Percentiles rank a stretch among this genome's conserved stretches.
phyloP scores from a whole-genome alignment of 1,284 basidiomycete genomes.

The Ceratobasidium papillatum region DNA sequence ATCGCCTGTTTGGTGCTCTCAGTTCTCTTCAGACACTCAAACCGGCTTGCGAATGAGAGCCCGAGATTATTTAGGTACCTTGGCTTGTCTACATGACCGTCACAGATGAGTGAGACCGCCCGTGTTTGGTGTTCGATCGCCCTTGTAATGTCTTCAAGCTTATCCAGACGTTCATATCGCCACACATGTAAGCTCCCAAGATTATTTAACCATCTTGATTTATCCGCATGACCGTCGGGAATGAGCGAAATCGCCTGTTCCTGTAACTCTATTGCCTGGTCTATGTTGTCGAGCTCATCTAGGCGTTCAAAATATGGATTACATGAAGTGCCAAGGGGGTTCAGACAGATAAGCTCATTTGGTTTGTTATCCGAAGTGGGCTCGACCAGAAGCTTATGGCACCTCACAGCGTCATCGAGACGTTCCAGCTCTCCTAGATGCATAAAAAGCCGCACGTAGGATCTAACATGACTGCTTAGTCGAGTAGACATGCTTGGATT shows the following conservation, averaged over 20 bases:
- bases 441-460: too few species aligned
- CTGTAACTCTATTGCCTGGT: not conserved
- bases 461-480: not conserved
- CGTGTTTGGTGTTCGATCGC: not conserved
- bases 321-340: not conserved
- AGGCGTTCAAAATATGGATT: not conserved
- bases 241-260: not conserved
- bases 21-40: not conserved
- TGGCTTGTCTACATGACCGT: not conserved
- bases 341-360: not conserved
- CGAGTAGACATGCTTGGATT: not conserved
- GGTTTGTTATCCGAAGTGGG: not conserved
- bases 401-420: not conserved
- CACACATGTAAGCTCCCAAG: not conserved
- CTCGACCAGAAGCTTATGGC: not conserved
- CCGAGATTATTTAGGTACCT: not conserved
- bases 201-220: not conserved
- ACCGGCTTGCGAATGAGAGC: not conserved
- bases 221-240: not conserved
- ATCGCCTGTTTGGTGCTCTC: not conserved
- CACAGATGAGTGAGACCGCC: not conserved
- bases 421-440: not conserved
- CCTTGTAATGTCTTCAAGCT: not conserved
- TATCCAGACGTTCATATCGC: not conserved
- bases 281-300: not conserved